phyloP scores from a whole-genome alignment of 208 protist genomes.

The Crithidia brevicula region DNA sequence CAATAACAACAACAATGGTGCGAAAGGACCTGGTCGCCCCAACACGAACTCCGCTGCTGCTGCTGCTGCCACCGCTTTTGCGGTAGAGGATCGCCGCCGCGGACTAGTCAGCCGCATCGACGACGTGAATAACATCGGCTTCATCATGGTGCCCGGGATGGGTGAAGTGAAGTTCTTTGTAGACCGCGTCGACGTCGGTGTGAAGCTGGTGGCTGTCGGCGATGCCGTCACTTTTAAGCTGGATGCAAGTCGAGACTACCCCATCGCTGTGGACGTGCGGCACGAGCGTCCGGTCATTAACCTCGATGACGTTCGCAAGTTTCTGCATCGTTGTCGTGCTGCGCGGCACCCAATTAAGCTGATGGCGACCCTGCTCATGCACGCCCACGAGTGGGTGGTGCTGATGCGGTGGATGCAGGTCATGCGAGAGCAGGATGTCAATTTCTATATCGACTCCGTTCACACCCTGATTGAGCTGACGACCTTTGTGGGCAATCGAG shows the following conservation, averaged over 20 bases:
- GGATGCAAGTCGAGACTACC: constrained; percentile 80
- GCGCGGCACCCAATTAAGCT: constrained; percentile 60
- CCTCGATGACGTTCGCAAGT: constrained; percentile 64
- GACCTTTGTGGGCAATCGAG: constrained; percentile 85
- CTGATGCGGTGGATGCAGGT: constrained; percentile 64
- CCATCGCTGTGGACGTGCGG: constrained; percentile 80
- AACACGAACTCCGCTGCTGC: background rate
- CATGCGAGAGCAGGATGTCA: constrained; percentile 28
- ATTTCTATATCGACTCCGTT: constrained; percentile 53
- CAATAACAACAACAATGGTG: constrained; percentile 21
- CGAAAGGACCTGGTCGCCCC: background rate
- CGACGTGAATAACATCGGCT: constrained; percentile 69
- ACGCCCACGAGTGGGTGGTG: constrained; percentile 78
- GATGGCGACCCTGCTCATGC: constrained; percentile 79
- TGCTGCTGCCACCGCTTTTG: constrained; percentile 17
- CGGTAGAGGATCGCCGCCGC: constrained; percentile 69
- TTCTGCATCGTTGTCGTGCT: constrained; percentile 67
- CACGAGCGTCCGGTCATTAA: constrained; percentile 67
- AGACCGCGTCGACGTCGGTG: constrained; percentile 80
- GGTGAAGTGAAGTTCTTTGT: constrained; percentile 89
- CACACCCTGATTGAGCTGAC: constrained; percentile 75
- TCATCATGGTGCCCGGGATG: constrained; percentile 62
- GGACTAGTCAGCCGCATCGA: constrained; percentile 80
- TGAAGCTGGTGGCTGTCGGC: constrained; percentile 67
- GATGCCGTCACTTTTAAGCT: constrained; percentile 81